These are phyloP conservation scores for Pythium coloratum DNA, from an alignment of 352 stramenopile species.

Conservation along the genomic window DNA sequence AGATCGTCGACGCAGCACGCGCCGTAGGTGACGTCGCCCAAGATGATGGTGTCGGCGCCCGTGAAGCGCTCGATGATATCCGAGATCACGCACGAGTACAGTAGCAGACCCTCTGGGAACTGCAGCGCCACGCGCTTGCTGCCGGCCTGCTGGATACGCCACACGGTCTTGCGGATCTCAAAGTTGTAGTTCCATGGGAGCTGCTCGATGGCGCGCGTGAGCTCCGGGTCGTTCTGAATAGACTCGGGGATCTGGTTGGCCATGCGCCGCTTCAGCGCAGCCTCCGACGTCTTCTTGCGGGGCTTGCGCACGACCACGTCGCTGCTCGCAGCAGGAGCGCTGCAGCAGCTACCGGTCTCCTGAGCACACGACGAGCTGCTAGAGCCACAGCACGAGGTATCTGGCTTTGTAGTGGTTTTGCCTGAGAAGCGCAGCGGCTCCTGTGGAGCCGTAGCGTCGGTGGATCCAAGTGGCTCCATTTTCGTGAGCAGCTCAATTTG, in stretches of 20 bases:
- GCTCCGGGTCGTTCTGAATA: constrained; percentile 86
- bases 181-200: constrained; percentile 99
- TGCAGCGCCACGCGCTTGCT: constrained; percentile 96
- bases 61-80: constrained; percentile 98
- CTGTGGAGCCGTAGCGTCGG: neutral
- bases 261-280: constrained; percentile 64
- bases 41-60: constrained; percentile 90
- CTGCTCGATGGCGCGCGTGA: constrained; percentile 92
- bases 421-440: constrained; percentile 65
- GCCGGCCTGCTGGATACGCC: constrained; percentile 90
- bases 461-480: constrained; percentile 27
- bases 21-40: constrained; percentile 99
- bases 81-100: constrained; percentile 97
- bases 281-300: constrained; percentile 59
- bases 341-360: constrained; percentile 16
- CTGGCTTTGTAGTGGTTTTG: constrained; percentile 9
- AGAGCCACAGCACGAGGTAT: constrained; percentile 12
- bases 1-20: constrained; percentile 99
- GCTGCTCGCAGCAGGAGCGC: neutral
- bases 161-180: constrained; percentile 98
- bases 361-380: constrained; percentile 1
- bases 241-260: constrained; percentile 89
- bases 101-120: constrained; percentile 98
- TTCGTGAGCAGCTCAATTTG: constrained; percentile 4
- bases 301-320: constrained; percentile 41